phyloP scores from a whole-genome alignment of 1,284 basidiomycete genomes.

The Flammula alnicola region DNA sequence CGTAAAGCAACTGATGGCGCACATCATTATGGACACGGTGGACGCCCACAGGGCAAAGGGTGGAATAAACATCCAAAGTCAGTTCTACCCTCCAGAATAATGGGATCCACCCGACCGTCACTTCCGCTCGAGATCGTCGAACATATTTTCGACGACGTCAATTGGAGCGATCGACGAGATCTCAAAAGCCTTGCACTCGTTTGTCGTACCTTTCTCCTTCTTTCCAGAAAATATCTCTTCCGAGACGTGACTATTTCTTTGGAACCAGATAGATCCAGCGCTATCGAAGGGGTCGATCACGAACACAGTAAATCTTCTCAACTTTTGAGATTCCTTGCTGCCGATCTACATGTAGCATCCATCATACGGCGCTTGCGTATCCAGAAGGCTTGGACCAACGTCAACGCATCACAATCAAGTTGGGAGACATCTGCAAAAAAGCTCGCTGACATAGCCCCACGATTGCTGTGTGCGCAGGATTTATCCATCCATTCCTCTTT shows the following conservation, averaged over 20 bases:
- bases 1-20: neutral
- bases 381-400: neutral
- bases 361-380: conserved; percentile 1
- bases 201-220: conserved; percentile 14
- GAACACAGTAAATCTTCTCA: neutral
- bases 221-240: conserved; percentile 19
- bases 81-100: neutral
- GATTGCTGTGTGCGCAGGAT: conserved; percentile 7
- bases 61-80: neutral
- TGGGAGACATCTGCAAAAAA: conserved; percentile 5
- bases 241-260: conserved; percentile 12
- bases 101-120: neutral
- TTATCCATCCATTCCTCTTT: conserved; percentile 15
- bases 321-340: conserved; percentile 10
- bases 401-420: neutral
- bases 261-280: conserved; percentile 1
- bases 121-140: conserved; percentile 23
- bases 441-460: conserved; percentile 8
- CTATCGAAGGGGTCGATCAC: too few relatives aligned
- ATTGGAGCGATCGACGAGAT: neutral
- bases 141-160: conserved; percentile 13
- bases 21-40: too few relatives aligned
- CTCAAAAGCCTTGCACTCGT: conserved; percentile 19
- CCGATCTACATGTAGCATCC: neutral
- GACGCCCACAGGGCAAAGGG: conserved; percentile 1